Percentiles rank a stretch among this genome's conserved stretches.
These are phyloP conservation scores for Hymenoscyphus occultus DNA, from an alignment of 2,329 filamentous ascomycete genomes.

Conservation along the genomic window DNA sequence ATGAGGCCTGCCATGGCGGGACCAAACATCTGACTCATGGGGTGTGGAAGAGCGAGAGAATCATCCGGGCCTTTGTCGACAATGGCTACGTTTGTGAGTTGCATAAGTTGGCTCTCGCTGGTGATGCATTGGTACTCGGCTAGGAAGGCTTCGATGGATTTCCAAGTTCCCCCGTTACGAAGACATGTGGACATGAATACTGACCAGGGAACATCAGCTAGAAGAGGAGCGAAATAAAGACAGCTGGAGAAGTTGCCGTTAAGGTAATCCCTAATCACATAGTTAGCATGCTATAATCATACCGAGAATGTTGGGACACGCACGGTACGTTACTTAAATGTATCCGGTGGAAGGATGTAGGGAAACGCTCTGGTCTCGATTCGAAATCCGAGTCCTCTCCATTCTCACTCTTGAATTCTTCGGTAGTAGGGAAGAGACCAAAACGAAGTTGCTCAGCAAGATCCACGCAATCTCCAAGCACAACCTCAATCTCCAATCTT, in stretches of 20 bases:
- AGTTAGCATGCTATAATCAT: background rate
- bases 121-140: slow-evolving; percentile 21
- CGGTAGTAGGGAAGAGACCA: slow-evolving; percentile 8
- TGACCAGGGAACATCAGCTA: slow-evolving; percentile 5
- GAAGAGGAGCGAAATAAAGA: slow-evolving; percentile 15
- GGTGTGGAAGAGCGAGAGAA: background rate
- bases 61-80: background rate
- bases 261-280: slow-evolving; percentile 11
- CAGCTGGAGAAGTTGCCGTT: slow-evolving; percentile 19
- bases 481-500: slow-evolving; percentile 19
- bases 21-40: background rate
- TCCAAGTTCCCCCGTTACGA: slow-evolving; percentile 11
- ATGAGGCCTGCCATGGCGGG: background rate
- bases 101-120: slow-evolving; percentile 6
- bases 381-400: background rate
- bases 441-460: slow-evolving; percentile 21
- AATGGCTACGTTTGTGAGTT: slow-evolving; percentile 11
- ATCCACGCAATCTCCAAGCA: slow-evolving; percentile 20
- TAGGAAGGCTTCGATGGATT: slow-evolving; percentile 10
- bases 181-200: slow-evolving; percentile 15
- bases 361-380: slow-evolving; percentile 15
- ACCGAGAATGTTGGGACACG: background rate
- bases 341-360: slow-evolving; percentile 16
- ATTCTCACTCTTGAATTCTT: background rate
- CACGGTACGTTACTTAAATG: slow-evolving; percentile 25